Evolutionary conservation across 1,139 yeast genomes (phyloP).

Genomic region (Yamadazyma aaseri): DNA sequence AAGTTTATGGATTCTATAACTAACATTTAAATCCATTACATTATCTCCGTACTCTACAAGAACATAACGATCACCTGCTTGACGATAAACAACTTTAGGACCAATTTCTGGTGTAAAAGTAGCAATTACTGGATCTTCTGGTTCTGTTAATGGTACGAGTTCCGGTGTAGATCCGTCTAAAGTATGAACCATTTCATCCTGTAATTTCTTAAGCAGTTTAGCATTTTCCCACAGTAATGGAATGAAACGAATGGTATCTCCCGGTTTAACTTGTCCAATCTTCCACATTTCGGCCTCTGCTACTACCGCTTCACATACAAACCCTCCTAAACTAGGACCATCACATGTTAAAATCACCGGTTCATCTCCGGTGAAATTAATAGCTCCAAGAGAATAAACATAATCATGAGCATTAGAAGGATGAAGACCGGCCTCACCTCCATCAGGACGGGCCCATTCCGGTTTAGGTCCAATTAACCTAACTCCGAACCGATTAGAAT

Average conservation of each 20-base stretch:
- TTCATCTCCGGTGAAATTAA: slow-evolving; percentile 97
- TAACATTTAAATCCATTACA: slow-evolving; percentile 75
- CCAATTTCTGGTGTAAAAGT: slow-evolving; percentile 46
- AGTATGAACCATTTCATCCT: slow-evolving; percentile 51
- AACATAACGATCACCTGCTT: slow-evolving; percentile 94
- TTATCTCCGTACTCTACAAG: slow-evolving; percentile 92
- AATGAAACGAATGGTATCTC: slow-evolving; percentile 76
- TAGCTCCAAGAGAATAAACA: slow-evolving; percentile 93
- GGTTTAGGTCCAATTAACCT: slow-evolving; percentile 95
- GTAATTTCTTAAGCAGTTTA: slow-evolving; percentile 55
- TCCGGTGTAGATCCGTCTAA: slow-evolving; percentile 44
- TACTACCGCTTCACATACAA: slow-evolving; percentile 94
- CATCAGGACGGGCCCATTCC: slow-evolving; percentile 93
- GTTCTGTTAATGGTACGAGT: slow-evolving; percentile 25
- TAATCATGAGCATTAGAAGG: slow-evolving; percentile 98
- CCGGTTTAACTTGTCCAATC: slow-evolving; percentile 96
- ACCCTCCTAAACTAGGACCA: slow-evolving; percentile 97
- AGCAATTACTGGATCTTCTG: slow-evolving; percentile 64
- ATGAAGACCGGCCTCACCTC: slow-evolving; percentile 97
- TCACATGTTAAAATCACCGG: slow-evolving; percentile 96
- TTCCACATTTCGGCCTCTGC: slow-evolving; percentile 98
- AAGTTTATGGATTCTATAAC: slow-evolving; percentile 82
- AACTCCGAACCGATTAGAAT: slow-evolving; percentile 94
- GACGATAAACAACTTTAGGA: slow-evolving; percentile 83
- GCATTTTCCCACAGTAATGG: slow-evolving; percentile 76